Evolutionary conservation across 768 basidiomycete species (phyloP).

Genomic region (Coprinopsis marcescibilis): DNA sequence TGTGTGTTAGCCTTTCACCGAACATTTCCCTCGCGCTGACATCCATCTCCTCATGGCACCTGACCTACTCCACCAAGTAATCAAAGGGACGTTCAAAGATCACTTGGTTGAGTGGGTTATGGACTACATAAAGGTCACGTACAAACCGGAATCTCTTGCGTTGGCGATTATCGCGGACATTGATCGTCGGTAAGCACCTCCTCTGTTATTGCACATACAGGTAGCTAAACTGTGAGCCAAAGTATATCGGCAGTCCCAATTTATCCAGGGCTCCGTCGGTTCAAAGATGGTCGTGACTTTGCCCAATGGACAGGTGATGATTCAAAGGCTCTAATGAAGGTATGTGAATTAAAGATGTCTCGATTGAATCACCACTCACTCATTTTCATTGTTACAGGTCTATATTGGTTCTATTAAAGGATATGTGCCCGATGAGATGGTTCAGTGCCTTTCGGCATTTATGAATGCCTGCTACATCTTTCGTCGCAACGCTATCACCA

Average conservation of each 20-base stretch:
- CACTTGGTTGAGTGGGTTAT: constrained; percentile 30
- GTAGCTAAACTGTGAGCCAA: not conserved
- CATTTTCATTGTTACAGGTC: constrained; percentile 13
- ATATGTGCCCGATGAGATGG: too few relatives aligned
- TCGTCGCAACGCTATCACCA: too few relatives aligned
- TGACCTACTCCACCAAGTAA: constrained; percentile 30
- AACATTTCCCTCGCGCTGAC: constrained; percentile 26
- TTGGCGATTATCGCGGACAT: constrained; percentile 25
- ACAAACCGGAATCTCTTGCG: constrained; percentile 14
- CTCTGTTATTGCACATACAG: not conserved
- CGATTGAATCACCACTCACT: not conserved
- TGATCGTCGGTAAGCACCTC: constrained; percentile 19
- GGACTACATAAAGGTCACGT: constrained; percentile 18
- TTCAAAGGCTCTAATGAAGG: constrained; percentile 35
- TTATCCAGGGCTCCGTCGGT: constrained; percentile 22
- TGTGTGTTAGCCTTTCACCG: constrained; percentile 29
- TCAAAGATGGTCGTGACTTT: constrained; percentile 25
- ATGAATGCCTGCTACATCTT: too few relatives aligned
- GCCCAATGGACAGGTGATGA: constrained; percentile 35
- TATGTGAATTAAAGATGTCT: constrained; percentile 5
- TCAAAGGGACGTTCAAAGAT: constrained; percentile 34
- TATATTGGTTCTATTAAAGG: constrained; percentile 23
- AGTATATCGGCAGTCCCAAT: constrained; percentile 24
- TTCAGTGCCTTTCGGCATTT: too few relatives aligned
- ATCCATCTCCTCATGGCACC: constrained; percentile 28